Conservation (phyloP, 2,329 filamentous ascomycete species). For the Exophiala sp. region DNA sequence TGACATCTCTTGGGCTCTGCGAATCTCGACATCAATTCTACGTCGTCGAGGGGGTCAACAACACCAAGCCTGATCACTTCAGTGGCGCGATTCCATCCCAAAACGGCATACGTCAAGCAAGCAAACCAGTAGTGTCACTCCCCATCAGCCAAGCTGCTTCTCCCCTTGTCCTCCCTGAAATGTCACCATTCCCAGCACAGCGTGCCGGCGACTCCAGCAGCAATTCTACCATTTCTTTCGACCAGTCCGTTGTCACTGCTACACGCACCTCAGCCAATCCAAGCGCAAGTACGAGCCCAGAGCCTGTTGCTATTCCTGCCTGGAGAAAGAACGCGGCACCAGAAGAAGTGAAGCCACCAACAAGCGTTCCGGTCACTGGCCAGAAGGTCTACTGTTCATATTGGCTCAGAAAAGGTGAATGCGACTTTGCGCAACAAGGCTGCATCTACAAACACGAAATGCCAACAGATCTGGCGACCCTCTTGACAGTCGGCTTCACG, state of each 20-base stretch:
- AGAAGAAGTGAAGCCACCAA: neutral
- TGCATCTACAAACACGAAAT: slow-evolving; percentile 91
- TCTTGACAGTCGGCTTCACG: slow-evolving; percentile 66
- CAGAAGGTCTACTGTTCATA: slow-evolving; percentile 82
- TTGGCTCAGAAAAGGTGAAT: slow-evolving; percentile 83
- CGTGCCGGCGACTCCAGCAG: neutral
- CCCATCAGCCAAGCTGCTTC: neutral
- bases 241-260: neutral
- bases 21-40: slow-evolving; percentile 34
- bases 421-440: slow-evolving; percentile 79
- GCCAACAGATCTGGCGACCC: slow-evolving; percentile 64
- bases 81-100: neutral
- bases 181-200: neutral
- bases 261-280: neutral
- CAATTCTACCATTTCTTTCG: neutral
- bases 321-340: neutral
- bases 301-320: neutral
- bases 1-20: slow-evolving; percentile 41
- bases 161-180: neutral
- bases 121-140: neutral
- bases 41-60: slow-evolving; percentile 33
- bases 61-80: slow-evolving; percentile 32
- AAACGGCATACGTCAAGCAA: neutral
- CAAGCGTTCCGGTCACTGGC: slow-evolving; percentile 32
- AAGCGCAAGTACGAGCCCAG: neutral